Evolutionary conservation across 2,329 filamentous ascomycete species (phyloP).

Genomic region (Sphaerulina musiva): DNA sequence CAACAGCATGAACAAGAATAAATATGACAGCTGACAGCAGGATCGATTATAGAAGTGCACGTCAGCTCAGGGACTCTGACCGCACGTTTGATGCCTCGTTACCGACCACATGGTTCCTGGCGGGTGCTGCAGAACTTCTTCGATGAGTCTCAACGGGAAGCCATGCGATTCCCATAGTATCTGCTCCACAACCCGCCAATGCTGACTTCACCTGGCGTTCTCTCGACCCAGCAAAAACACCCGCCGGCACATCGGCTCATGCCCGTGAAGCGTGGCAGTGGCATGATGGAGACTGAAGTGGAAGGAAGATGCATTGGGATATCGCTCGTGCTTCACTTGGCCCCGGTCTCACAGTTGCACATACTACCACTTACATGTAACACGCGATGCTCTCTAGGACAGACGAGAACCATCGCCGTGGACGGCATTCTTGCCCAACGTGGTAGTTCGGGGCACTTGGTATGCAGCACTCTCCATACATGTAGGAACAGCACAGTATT

Average conservation of each 20-base stretch:
- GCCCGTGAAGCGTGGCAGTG: background rate
- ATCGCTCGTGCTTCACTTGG: background rate
- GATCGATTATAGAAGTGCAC: too few species aligned
- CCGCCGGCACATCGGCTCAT: background rate
- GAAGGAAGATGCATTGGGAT: background rate
- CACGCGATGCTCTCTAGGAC: background rate
- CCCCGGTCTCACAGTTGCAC: background rate
- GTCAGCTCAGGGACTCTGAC: too few species aligned
- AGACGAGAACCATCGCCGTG: background rate
- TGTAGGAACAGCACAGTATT: too few species aligned
- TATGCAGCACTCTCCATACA: background rate
- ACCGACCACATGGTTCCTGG: too few species aligned
- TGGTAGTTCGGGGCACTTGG: background rate
- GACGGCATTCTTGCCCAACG: slow-evolving; percentile 4
- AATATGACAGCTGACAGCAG: too few species aligned
- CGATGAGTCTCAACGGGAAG: background rate
- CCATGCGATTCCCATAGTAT: background rate
- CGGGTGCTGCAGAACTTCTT: too few species aligned
- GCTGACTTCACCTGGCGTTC: slow-evolving; percentile 4
- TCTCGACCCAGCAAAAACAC: background rate
- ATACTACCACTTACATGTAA: background rate
- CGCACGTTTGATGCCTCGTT: too few species aligned
- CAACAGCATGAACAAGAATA: too few species aligned
- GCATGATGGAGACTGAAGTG: background rate
- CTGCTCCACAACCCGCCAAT: slow-evolving; percentile 2